Conservation (phyloP, 306 rosid genomes). For the Ormosia semicastrata region DNA sequence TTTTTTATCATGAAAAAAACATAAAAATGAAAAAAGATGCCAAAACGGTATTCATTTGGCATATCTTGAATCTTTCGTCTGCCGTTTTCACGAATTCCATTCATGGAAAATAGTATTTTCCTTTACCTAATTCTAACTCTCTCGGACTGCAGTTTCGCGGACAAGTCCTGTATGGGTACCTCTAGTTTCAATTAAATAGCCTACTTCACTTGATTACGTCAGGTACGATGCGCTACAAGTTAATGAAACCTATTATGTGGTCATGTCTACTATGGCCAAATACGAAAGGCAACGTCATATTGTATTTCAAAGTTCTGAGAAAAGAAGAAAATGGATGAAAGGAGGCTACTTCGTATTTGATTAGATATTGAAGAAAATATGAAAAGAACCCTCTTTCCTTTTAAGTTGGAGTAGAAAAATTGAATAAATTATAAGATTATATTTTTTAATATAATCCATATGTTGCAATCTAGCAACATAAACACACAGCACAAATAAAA, state of each 20-base stretch:
- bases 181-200: not conserved
- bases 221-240: not conserved
- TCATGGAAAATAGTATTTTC: no score
- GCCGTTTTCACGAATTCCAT: no score
- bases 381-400: no score
- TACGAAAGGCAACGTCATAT: not conserved
- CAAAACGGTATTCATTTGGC: no score
- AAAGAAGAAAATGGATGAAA: not conserved
- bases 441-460: not conserved
- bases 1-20: no score
- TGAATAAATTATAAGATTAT: not conserved
- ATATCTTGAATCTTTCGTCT: no score
- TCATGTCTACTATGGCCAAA: not conserved
- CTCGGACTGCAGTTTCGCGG: no score
- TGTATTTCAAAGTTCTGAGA: not conserved
- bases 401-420: not conserved
- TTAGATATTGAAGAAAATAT: not conserved
- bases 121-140: no score
- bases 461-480: not conserved
- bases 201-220: not conserved
- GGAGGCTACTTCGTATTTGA: not conserved
- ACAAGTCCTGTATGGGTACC: no score
- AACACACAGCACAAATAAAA: no score
- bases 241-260: not conserved
- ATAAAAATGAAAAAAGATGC: no score